Base-by-base conservation (phyloP, 176 grass and related monocot species). In the Oryza nivara region DNA sequence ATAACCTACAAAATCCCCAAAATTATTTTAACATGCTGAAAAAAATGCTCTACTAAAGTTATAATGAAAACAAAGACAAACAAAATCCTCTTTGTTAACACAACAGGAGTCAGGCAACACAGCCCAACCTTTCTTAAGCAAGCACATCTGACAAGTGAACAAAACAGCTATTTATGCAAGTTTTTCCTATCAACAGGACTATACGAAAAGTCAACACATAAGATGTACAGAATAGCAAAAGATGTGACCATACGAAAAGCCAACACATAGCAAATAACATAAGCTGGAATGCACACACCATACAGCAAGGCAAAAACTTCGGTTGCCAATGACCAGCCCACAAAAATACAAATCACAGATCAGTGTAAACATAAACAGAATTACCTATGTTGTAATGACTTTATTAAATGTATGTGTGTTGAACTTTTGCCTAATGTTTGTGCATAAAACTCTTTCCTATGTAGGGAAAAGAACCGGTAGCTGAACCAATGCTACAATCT, bases 11-110 rank as follows among this genome's bases (percentile, higher is more conserved):
- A 1, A 13, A 78, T 51, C 22, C 45, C 23, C 13, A 56, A 45
- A 78, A 13, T 19, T 71, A 14, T 49, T 82, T 23, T 65, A 71
- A 28, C 41, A 77, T 23, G 10, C 54, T 51, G 70, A 82, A 26
- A 41, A n/a, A 3, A 25, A 3, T 30, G 8, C 26, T 74, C 23
- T 46, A 47, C 11, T 64, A 64, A 28, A 16, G 2, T 11, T 19
- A 70, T 11, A 1, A 4, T 2, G 1, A 20, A 35, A 35, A 49
- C 26, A n/a, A 65, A 73, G n/a, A 36, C 10, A 32, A 36, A 45
- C 14, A 26, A 9, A 48, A 74, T 10, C 17, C 30, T 0, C 11
- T 51, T 17, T 54, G 35, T 26, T 58, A 43, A 23, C 8, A 63
- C 20, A 23, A 23, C 19, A 63, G 58, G 58, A n/a, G 9, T 11